Evolutionary conservation across 23 red algal species (phyloP).

Genomic region (Pyropia haitanensis): DNA sequence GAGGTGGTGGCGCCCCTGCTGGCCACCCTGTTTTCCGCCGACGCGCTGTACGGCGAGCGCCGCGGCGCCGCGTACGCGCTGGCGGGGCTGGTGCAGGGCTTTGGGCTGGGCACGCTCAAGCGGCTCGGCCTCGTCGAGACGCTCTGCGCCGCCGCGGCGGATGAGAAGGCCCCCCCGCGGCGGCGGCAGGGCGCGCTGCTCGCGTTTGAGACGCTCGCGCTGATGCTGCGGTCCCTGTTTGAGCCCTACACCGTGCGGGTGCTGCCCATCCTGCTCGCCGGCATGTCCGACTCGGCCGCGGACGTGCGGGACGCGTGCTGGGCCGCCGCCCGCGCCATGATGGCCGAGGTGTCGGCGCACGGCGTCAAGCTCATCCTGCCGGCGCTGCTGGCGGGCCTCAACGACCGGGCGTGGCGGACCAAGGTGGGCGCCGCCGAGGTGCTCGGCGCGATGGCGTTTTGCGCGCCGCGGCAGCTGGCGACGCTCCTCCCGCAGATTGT

Average conservation of each 20-base stretch:
- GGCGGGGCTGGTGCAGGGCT: constrained; percentile 52
- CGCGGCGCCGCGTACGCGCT: constrained; percentile 86
- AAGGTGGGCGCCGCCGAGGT: constrained; percentile 72
- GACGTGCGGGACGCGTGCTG: constrained; percentile 74
- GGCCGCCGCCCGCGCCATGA: constrained; percentile 67
- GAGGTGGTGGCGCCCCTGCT: constrained; percentile 12
- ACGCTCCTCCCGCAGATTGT: constrained; percentile 77
- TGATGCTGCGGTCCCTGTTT: constrained; percentile 43
- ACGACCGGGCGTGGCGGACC: constrained; percentile 72
- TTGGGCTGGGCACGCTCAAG: constrained; percentile 56
- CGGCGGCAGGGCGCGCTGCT: constrained; percentile 68
- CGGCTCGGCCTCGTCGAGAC: constrained; percentile 18
- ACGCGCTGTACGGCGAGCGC: constrained; percentile 39
- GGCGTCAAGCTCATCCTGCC: constrained; percentile 72
- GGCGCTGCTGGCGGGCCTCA: constrained; percentile 51
- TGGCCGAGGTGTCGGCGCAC: constrained; percentile 70
- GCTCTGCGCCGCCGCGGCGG: constrained; percentile 28
- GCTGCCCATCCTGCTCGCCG: constrained; percentile 69
- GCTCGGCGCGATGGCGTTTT: constrained; percentile 84
- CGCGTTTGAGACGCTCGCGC: constrained; percentile 60
- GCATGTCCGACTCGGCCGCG: constrained; percentile 54
- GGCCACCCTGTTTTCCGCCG: constrained; percentile 22
- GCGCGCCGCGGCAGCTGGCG: constrained; percentile 79
- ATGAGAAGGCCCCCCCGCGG: constrained; percentile 31
- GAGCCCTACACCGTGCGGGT: constrained; percentile 81